Evolutionary conservation across 2,329 filamentous ascomycete genomes (phyloP).

Genomic region (Penicillium sp.): DNA sequence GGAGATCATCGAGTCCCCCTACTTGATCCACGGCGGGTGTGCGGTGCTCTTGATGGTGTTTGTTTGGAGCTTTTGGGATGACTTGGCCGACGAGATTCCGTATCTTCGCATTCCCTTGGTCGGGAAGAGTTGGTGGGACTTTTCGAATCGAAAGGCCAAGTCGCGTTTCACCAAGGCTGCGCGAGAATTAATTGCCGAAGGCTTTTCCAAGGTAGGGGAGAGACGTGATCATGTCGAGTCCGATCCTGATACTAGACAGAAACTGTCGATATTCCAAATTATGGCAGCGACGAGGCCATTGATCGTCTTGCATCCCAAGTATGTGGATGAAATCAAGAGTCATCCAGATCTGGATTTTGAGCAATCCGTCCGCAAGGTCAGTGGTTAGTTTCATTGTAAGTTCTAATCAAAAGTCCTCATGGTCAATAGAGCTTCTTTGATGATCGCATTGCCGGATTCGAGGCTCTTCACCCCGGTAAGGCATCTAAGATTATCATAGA

Average conservation of each 20-base stretch:
- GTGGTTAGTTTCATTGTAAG: too few species aligned
- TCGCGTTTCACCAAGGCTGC: constrained; percentile 22
- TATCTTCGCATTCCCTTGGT: constrained; percentile 26
- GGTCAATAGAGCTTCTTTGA: constrained; percentile 26
- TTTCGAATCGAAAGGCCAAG: constrained; percentile 29
- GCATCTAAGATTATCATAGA: constrained; percentile 16
- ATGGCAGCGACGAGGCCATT: constrained; percentile 21
- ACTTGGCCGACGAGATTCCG: constrained; percentile 26
- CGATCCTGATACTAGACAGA: constrained; percentile 14
- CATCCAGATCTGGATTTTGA: constrained; percentile 27
- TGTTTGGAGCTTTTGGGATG: constrained; percentile 21
- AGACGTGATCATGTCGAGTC: neutral
- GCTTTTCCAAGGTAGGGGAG: constrained; percentile 25
- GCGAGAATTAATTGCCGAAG: constrained; percentile 23
- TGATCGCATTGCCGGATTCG: constrained; percentile 27
- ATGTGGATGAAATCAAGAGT: constrained; percentile 31
- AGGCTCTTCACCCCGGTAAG: constrained; percentile 22
- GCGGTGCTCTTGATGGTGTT: constrained; percentile 19
- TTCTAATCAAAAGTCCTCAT: too few species aligned
- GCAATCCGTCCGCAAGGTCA: constrained; percentile 23
- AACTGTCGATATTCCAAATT: constrained; percentile 24
- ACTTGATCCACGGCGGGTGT: constrained; percentile 20
- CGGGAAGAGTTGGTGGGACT: constrained; percentile 27
- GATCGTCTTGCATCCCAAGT: constrained; percentile 29
- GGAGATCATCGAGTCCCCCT: constrained; percentile 20